Evolutionary conservation across 2,329 filamentous ascomycete species (phyloP).

Genomic region (Alternaria alternata): DNA sequence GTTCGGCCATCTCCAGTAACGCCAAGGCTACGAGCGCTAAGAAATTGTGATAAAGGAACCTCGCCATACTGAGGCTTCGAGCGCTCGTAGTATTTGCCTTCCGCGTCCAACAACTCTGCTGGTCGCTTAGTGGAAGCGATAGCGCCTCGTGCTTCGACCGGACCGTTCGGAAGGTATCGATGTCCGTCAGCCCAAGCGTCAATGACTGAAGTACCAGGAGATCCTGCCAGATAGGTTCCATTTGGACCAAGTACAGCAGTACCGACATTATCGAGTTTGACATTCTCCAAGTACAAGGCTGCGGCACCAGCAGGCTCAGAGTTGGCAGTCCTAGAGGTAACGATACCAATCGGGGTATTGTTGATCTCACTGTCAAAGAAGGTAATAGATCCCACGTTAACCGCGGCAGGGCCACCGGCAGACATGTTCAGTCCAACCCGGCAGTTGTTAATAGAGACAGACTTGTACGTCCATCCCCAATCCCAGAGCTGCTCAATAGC

Average conservation of each 20-base stretch:
- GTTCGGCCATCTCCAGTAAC: constrained; percentile 84
- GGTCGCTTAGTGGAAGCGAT: constrained; percentile 55
- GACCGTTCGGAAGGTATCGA: constrained; percentile 48
- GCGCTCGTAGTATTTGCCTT: constrained; percentile 59
- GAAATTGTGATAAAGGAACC: constrained; percentile 68
- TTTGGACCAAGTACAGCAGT: constrained; percentile 34
- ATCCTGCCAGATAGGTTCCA: constrained; percentile 37
- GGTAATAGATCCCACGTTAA: constrained; percentile 63
- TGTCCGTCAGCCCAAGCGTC: constrained; percentile 47
- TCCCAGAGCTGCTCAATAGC: constrained; percentile 67
- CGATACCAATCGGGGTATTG: constrained; percentile 60
- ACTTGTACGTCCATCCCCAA: constrained; percentile 66
- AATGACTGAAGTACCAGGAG: constrained; percentile 29
- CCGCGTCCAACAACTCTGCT: constrained; percentile 52
- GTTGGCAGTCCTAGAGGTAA: constrained; percentile 55
- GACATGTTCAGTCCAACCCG: constrained; percentile 61
- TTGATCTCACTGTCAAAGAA: constrained; percentile 65
- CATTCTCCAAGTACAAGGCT: constrained; percentile 65
- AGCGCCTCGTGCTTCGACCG: constrained; percentile 54
- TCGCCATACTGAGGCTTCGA: constrained; percentile 59
- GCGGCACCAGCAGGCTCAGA: constrained; percentile 57
- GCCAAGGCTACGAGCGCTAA: constrained; percentile 55
- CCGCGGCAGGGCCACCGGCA: constrained; percentile 41
- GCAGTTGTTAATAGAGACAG: constrained; percentile 62
- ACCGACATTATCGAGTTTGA: constrained; percentile 63